Base-by-base conservation (phyloP, 2,329 filamentous ascomycete species). In the Penicillium corylophilum region DNA sequence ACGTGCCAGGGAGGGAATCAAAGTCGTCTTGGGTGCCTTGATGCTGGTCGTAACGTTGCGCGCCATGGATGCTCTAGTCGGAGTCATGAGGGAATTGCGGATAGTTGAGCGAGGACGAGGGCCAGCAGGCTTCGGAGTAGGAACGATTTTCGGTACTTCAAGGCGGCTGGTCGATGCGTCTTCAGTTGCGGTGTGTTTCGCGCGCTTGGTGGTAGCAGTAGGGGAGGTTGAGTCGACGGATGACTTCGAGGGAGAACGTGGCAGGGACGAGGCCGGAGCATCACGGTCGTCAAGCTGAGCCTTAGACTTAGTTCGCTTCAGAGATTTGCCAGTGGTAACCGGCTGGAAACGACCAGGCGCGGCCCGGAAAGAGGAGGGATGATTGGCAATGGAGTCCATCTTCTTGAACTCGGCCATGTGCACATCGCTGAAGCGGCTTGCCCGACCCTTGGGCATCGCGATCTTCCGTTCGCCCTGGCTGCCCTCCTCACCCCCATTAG, bases 331-430 rank as follows among this genome's bases (percentile, higher is more conserved):
- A 15, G 70, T 74, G 20, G 59, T 63, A 15, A 71, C 70, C 18
- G 71, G 65, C 54, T 73, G 68, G 55, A 73, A 70, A 45, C 70
- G 72, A 47, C 78, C 64, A 65, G 76, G 61, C 67, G 74, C 46
- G 71, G 72, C 67, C 76, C 83, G 61, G 75, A 79, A 94, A 15
- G 87, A 83, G 10, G 92, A 95, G 8, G 90, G 80, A 68, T 96
- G 92, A 56, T 86, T 86, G 39, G 85, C 89, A 66, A 97, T 96
- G 2, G 92, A 96, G 69, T 96, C 91, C 93, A 97, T 96, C 78
- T 95, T 97, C 74, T 90, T 90, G 76, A 97, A 96, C 65, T 93
- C 83, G 44, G 86, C 85, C 82, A 89, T 88, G 69, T 97, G 93
- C 33, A 83, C 85, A 56, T 90, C 87, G 68, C 90, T 96, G 74